These are phyloP conservation scores for Protoeuglena noctilucae DNA, from an alignment of 139 green algal species.

Conservation along the genomic window DNA sequence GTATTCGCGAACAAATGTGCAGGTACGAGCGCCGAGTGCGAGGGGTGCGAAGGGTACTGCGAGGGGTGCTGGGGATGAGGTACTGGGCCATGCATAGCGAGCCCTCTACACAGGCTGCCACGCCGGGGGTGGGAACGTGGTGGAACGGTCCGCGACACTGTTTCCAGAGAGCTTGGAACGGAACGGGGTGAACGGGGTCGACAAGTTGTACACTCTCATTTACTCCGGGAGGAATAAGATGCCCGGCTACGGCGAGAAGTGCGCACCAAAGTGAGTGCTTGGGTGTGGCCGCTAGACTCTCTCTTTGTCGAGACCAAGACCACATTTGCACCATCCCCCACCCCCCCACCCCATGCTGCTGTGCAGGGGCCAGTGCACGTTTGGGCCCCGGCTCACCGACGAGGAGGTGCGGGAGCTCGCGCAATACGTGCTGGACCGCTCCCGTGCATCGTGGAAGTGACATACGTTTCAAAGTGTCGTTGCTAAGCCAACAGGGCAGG, in stretches of 20 bases:
- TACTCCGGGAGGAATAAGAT: constrained; percentile 61
- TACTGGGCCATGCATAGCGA: too few relatives aligned
- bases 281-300: not conserved
- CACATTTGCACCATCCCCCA: not conserved
- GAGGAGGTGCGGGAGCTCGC: constrained; percentile 39
- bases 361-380: constrained; percentile 54
- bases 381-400: constrained; percentile 44
- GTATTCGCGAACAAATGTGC: too few relatives aligned
- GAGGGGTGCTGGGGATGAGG: too few relatives aligned
- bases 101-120: constrained; percentile 70
- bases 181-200: constrained; percentile 24
- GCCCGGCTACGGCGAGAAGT: constrained; percentile 60
- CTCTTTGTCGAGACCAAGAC: not conserved
- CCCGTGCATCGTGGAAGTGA: constrained; percentile 29
- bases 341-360: not conserved
- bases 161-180: constrained; percentile 15
- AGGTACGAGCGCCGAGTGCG: too few relatives aligned
- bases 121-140: constrained; percentile 50
- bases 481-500: too few relatives aligned
- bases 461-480: too few relatives aligned
- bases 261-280: constrained; percentile 34
- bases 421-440: constrained; percentile 39
- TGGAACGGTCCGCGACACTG: constrained; percentile 39
- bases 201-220: constrained; percentile 47
- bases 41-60: too few relatives aligned